Percentiles rank a stretch among this genome's conserved stretches.
phyloP scores from a whole-genome alignment of 805 yeast genomes.

The Ogataea pini region DNA sequence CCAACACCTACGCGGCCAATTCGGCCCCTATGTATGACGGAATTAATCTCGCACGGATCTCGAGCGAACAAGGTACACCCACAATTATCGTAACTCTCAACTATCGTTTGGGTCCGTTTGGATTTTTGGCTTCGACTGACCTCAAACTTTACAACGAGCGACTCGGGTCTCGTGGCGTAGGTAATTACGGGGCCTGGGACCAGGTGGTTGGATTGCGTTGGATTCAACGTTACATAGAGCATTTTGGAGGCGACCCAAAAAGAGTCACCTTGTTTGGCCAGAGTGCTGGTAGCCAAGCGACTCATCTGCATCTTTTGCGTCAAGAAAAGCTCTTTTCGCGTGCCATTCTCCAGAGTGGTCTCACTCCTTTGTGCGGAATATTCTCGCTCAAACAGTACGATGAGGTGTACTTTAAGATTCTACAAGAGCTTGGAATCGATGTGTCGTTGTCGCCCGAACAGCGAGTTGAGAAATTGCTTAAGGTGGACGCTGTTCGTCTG shows the following conservation, averaged over 20 bases:
- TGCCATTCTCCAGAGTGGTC: constrained; percentile 22
- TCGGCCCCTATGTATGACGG: constrained; percentile 12
- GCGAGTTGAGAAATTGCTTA: constrained; percentile 7
- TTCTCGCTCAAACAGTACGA: constrained; percentile 18
- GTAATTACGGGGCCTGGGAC: constrained; percentile 27
- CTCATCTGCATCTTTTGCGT: constrained; percentile 9
- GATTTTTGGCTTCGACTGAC: constrained; percentile 21
- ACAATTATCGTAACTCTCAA: constrained; percentile 18
- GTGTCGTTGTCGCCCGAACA: constrained; percentile 6
- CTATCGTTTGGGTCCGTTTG: constrained; percentile 24
- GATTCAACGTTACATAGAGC: constrained; percentile 21
- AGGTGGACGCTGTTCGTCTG: constrained; percentile 8
- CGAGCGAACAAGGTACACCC: constrained; percentile 7
- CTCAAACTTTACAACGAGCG: constrained; percentile 10
- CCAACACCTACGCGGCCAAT: constrained; percentile 13
- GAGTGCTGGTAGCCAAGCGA: constrained; percentile 23
- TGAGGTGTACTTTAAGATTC: constrained; percentile 16
- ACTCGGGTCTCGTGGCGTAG: constrained; percentile 10
- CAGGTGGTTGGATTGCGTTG: constrained; percentile 24
- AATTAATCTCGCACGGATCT: constrained; percentile 7
- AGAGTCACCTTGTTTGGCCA: constrained; percentile 25
- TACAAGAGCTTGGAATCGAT: constrained; percentile 16
- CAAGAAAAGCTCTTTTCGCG: constrained; percentile 10
- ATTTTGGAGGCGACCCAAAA: constrained; percentile 24
- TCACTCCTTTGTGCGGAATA: constrained; percentile 17